These are phyloP conservation scores for Arthrinium phaeospermum DNA, from an alignment of 2,329 filamentous ascomycete genomes.

Conservation along the genomic window DNA sequence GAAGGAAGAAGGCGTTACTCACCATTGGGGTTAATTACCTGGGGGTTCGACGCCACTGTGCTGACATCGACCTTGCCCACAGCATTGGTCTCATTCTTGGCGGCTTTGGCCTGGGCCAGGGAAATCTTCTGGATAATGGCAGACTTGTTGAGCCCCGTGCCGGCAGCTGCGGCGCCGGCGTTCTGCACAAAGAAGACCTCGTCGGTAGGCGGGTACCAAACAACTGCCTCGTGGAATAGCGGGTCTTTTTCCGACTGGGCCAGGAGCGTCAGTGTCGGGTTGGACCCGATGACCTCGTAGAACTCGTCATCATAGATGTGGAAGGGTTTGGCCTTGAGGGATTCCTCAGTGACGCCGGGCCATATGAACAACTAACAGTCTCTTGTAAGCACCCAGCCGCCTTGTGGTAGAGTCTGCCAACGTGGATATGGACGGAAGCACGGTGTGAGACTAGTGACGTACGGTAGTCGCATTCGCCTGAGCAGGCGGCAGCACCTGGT, in stretches of 20 bases:
- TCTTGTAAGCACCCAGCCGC: conserved; percentile 19
- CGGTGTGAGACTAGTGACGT: conserved; percentile 23
- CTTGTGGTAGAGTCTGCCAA: background rate
- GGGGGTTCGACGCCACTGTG: conserved; percentile 47
- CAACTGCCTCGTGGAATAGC: conserved; percentile 61
- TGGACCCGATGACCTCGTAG: conserved; percentile 52
- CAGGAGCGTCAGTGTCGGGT: conserved; percentile 56
- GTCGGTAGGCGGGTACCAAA: conserved; percentile 56
- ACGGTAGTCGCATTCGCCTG: conserved; percentile 45
- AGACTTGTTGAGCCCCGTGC: conserved; percentile 57
- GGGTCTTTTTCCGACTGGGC: conserved; percentile 51
- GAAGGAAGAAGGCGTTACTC: conserved; percentile 20
- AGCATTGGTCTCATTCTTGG: conserved; percentile 44
- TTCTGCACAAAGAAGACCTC: conserved; percentile 62
- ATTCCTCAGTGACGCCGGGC: conserved; percentile 47
- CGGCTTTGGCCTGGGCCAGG: conserved; percentile 47
- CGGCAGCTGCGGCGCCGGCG: conserved; percentile 51
- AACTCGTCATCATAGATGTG: conserved; percentile 59
- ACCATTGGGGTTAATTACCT: conserved; percentile 58
- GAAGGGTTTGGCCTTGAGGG: conserved; percentile 45
- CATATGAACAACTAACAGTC: conserved; percentile 46
- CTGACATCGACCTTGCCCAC: conserved; percentile 48
- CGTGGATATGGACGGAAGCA: background rate
- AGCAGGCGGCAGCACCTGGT: conserved; percentile 43
- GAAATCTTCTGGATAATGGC: conserved; percentile 57